A percentile compares a stretch with the other conserved stretches of the same genome.
These are phyloP conservation scores for Fusarium camptoceras DNA, from an alignment of 2,329 filamentous ascomycete species.

Conservation along the genomic window DNA sequence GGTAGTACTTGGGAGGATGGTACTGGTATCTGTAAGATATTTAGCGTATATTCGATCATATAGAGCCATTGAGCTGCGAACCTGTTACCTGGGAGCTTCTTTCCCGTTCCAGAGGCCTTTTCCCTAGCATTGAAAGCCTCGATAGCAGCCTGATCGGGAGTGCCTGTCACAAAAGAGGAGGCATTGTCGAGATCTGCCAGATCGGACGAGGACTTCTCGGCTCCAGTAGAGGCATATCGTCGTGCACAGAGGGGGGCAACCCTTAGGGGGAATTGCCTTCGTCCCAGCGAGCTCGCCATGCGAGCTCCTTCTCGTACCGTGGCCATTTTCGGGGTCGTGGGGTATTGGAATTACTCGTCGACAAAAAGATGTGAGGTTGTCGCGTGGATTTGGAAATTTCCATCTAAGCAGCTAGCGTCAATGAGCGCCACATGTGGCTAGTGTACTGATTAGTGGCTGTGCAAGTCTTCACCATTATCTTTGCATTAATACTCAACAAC, in stretches of 20 bases:
- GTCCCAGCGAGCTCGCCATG: constrained; percentile 49
- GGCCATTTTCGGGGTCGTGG: constrained; percentile 51
- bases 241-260: constrained; percentile 45
- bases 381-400: constrained; percentile 51
- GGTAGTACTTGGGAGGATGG: constrained; percentile 93
- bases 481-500: not conserved
- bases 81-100: constrained; percentile 61
- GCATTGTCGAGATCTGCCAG: constrained; percentile 64
- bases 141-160: constrained; percentile 53
- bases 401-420: constrained; percentile 42
- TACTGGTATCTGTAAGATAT: constrained; percentile 83
- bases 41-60: constrained; percentile 12
- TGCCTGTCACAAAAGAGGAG: constrained; percentile 60
- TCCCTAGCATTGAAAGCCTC: constrained; percentile 57
- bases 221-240: constrained; percentile 62
- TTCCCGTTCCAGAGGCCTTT: constrained; percentile 51
- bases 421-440: constrained; percentile 39
- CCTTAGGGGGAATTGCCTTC: constrained; percentile 46
- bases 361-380: constrained; percentile 40
- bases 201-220: constrained; percentile 49
- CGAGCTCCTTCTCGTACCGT: constrained; percentile 57
- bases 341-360: constrained; percentile 30
- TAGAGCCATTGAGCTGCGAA: constrained; percentile 43
- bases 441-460: constrained; percentile 1
- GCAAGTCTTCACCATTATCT: not conserved